These are phyloP conservation scores for Physcomitrium patens DNA, from an alignment of 225 moss, liverwort and hornwort species.

Conservation along the genomic window DNA sequence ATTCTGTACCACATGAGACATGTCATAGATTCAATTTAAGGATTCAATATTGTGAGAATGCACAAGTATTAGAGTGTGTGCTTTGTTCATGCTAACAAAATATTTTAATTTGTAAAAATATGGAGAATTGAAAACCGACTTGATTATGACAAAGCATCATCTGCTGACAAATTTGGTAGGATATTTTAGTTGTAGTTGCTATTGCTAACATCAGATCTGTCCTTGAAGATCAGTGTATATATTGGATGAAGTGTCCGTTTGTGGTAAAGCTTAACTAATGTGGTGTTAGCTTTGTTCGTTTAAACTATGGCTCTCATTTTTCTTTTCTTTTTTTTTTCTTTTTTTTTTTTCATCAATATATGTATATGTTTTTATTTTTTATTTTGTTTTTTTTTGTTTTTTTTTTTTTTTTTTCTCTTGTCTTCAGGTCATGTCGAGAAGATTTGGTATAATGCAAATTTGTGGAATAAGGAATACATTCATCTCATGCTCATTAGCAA, in stretches of 20 bases:
- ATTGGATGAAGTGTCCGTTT: not conserved
- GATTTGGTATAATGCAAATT: constrained; percentile 49
- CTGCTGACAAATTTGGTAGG: constrained; percentile 60
- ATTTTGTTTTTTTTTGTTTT: too few species aligned
- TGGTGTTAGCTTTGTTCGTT: not conserved
- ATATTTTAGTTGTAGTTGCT: constrained; percentile 18
- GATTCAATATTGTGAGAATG: not conserved
- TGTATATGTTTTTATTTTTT: too few species aligned
- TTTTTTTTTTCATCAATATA: too few species aligned
- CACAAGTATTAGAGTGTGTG: not conserved
- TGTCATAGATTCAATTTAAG: not conserved
- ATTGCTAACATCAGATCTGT: constrained; percentile 9
- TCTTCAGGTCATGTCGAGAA: constrained; percentile 64
- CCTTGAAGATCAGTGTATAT: constrained; percentile 11
- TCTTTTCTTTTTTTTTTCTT: too few species aligned
- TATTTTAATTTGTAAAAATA: constrained; percentile 51
- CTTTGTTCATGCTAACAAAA: not conserved
- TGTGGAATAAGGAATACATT: constrained; percentile 41
- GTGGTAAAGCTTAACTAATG: not conserved
- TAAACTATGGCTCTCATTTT: too few species aligned
- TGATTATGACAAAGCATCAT: constrained; percentile 73
- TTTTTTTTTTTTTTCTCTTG: too few species aligned
- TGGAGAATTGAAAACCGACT: constrained; percentile 72
- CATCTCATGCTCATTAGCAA: not conserved
- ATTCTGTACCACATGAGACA: not conserved